These are phyloP conservation scores for Aspergillus uvarum DNA, from an alignment of 2,329 filamentous ascomycete genomes.

Conservation along the genomic window DNA sequence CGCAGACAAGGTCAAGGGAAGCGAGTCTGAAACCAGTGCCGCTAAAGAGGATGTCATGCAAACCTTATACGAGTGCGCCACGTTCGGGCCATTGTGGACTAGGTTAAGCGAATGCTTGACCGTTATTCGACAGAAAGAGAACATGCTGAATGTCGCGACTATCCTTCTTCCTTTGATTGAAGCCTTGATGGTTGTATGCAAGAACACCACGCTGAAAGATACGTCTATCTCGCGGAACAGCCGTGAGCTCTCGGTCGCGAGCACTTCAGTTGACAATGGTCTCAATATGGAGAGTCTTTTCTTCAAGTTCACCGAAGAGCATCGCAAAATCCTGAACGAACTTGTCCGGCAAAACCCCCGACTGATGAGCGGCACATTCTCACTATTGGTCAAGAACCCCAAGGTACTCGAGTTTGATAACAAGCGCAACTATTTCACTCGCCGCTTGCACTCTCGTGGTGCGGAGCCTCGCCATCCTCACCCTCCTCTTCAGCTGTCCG, in stretches of 20 bases:
- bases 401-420: slow-evolving; percentile 99
- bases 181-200: slow-evolving; percentile 98
- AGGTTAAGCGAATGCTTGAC: slow-evolving; percentile 86
- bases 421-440: slow-evolving; percentile 98
- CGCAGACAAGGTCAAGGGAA: slow-evolving; percentile 51
- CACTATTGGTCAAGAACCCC: slow-evolving; percentile 92
- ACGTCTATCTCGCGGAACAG: slow-evolving; percentile 50
- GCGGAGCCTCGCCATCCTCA: slow-evolving; percentile 70
- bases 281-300: slow-evolving; percentile 77
- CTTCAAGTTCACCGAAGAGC: slow-evolving; percentile 96
- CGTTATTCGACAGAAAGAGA: slow-evolving; percentile 86
- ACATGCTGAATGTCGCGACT: slow-evolving; percentile 95
- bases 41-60: slow-evolving; percentile 83
- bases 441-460: slow-evolving; percentile 77
- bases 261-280: slow-evolving; percentile 72
- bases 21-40: slow-evolving; percentile 53
- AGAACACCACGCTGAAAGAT: slow-evolving; percentile 85
- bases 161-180: slow-evolving; percentile 94
- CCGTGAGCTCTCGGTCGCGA: slow-evolving; percentile 72
- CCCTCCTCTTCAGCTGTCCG: slow-evolving; percentile 77
- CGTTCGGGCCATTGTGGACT: slow-evolving; percentile 87
- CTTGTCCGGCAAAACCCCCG: slow-evolving; percentile 96
- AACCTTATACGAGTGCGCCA: slow-evolving; percentile 84
- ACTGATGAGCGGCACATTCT: slow-evolving; percentile 97
- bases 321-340: slow-evolving; percentile 96